Evolutionary conservation across 75 land plant species (phyloP).

Genomic region (Chamaecyparis obtusa): DNA sequence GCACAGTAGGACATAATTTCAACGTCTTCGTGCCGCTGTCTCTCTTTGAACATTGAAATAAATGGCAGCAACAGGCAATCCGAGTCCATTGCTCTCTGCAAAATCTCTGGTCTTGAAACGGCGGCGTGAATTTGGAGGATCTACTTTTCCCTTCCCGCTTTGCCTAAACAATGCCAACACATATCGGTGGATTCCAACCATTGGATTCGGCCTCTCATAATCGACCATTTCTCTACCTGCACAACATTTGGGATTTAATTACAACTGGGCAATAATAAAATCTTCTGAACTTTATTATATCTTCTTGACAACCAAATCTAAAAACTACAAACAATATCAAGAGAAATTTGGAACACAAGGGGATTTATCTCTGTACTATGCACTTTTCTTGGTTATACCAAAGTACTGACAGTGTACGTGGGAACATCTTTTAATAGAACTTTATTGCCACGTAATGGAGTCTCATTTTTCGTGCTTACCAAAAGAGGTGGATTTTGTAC

Average conservation of each 20-base stretch:
- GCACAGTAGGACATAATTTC: not conserved
- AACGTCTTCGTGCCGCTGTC: constrained; percentile 19
- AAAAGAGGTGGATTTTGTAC: constrained; percentile 69
- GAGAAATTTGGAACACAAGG: too few relatives aligned
- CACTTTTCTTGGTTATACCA: too few relatives aligned
- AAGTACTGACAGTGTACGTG: too few relatives aligned
- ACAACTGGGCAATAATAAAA: too few relatives aligned
- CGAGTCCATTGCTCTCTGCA: constrained; percentile 35
- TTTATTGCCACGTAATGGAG: too few relatives aligned
- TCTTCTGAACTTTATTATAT: too few relatives aligned
- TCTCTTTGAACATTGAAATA: constrained; percentile 58
- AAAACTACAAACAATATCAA: too few relatives aligned
- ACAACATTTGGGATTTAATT: not conserved
- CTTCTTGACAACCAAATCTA: too few relatives aligned
- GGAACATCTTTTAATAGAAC: too few relatives aligned
- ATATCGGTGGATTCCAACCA: constrained; percentile 44
- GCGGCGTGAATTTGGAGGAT: constrained; percentile 43
- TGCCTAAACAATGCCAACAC: constrained; percentile 45
- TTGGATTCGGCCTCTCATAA: constrained; percentile 44
- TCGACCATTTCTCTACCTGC: constrained; percentile 43
- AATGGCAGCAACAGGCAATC: constrained; percentile 49
- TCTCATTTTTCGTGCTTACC: constrained; percentile 30
- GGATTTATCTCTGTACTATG: too few relatives aligned
- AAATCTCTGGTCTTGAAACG: constrained; percentile 52
- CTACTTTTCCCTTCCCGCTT: constrained; percentile 26